A percentile compares a stretch with the other conserved stretches of the same genome.
Evolutionary conservation across 2,329 filamentous ascomycete species (phyloP).

Genomic region (Fonsecaea pedrosoi): DNA sequence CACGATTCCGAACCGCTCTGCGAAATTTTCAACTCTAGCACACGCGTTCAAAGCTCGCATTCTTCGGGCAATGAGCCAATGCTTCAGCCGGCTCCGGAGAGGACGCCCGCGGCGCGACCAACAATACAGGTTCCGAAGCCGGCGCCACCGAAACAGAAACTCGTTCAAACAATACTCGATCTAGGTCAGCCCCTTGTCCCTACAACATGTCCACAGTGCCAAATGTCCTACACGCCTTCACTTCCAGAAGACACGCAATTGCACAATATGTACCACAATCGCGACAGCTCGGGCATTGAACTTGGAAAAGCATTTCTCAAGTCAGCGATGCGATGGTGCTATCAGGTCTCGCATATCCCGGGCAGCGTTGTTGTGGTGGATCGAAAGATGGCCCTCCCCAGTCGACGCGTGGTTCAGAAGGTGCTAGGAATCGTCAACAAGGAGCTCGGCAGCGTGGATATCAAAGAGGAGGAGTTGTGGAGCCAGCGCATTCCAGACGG

Average conservation of each 20-base stretch:
- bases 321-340: conserved; percentile 59
- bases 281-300: conserved; percentile 67
- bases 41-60: conserved; percentile 29
- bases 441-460: conserved; percentile 67
- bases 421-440: conserved; percentile 68
- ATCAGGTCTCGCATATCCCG: conserved; percentile 57
- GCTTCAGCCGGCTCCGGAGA: conserved; percentile 16
- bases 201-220: conserved; percentile 65
- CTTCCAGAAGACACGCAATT: conserved; percentile 66
- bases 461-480: conserved; percentile 65
- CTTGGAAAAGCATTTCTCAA: conserved; percentile 64
- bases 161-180: conserved; percentile 68
- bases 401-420: conserved; percentile 61
- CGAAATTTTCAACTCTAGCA: conserved; percentile 39
- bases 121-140: conserved; percentile 24
- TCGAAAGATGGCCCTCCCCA: conserved; percentile 58
- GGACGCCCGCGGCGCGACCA: conserved; percentile 19
- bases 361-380: conserved; percentile 66
- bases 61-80: conserved; percentile 19
- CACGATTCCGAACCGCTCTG: conserved; percentile 39
- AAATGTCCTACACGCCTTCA: conserved; percentile 71
- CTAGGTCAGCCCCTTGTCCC: conserved; percentile 56
- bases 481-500: conserved; percentile 52
- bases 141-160: conserved; percentile 38
- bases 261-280: conserved; percentile 69